Evolutionary conservation across 495 filamentous ascomycete genomes (phyloP), one percentile per base, ranked within the genome.

Genomic region (Daldinia grandis): DNA sequence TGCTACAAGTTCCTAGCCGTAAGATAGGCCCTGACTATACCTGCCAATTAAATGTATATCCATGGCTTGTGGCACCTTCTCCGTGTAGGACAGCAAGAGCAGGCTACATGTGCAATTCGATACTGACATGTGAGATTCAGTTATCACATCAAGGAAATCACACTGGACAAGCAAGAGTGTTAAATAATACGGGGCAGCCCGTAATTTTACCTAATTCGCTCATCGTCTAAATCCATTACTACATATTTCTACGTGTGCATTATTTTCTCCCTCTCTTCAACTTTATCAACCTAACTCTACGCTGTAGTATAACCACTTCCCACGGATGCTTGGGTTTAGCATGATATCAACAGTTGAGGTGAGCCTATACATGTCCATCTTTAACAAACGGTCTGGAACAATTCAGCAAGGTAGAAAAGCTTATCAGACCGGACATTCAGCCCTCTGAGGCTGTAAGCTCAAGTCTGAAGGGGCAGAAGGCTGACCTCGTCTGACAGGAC

Each of bases 41-140:
- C 56, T 70, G 37, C 61, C 61, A 49, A 64, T 65, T 30, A 49
- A 37, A 55, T 35, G 31, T 25, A 28, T 59, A n/a, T 64, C 31
- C 35, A 49, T 62, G 42, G 49, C 30, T 37, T 33, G 58, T 59
- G 21, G 19, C 38, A 63, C 58, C 42, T 44, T 51, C 53, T 37
- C 4, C 17, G 42, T 30, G 37, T 62, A 57, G 31, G 53, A 51
- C 58, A 58, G 50, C 42, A 64, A 59, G 58, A 62, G n/a, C 21
- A 17, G 50, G 53, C 57, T 66, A 58, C 58, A 62, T 55, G 40
- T 38, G 19, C 66, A 42, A 47, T 62, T 71, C 58, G 63, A 63
- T 47, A 7, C 42, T 66, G 58, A 66, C 68, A 71, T 71, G 68
- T 66, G 68, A 66, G 54, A 63, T 50, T 25, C n/a, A 49, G 28